A percentile compares a stretch with the other conserved stretches of the same genome.
Conservation (phyloP, 306 rosid genomes). For the Crataegus laevigata region DNA sequence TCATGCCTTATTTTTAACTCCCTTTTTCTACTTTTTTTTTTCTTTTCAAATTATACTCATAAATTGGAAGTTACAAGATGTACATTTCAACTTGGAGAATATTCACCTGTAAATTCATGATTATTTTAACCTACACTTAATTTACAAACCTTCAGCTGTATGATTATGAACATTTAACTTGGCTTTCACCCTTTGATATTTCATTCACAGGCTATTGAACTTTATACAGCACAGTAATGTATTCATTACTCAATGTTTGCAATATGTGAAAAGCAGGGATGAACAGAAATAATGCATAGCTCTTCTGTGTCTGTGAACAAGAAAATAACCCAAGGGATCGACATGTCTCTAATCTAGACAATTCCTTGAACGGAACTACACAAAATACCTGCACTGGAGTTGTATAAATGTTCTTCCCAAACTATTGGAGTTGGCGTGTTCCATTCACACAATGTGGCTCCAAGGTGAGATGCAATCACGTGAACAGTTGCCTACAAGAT, state of each 20-base stretch:
- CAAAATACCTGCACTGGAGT: conserved; percentile 57
- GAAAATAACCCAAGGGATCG: neutral
- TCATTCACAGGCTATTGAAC: neutral
- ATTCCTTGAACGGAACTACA: neutral
- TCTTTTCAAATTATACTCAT: neutral
- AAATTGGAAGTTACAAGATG: neutral
- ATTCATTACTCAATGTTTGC: neutral
- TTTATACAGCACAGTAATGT: neutral
- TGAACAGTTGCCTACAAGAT: conserved; percentile 57
- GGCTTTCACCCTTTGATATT: neutral
- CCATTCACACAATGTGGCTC: conserved; percentile 73
- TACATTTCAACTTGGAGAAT: neutral
- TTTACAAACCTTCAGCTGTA: neutral
- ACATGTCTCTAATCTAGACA: neutral
- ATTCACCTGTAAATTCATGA: neutral
- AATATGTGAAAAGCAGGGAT: neutral
- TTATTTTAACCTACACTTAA: neutral
- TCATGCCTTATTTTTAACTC: neutral
- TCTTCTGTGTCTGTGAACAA: neutral
- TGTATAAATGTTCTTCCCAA: conserved; percentile 88
- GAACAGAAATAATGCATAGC: neutral
- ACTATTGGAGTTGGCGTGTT: conserved; percentile 80
- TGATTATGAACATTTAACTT: neutral
- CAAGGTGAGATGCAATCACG: conserved; percentile 68
- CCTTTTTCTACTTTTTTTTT: neutral